A percentile compares a stretch with the other conserved stretches of the same genome.
Evolutionary conservation across 306 rosid species (phyloP).

Genomic region (Ochetophila trinervis): DNA sequence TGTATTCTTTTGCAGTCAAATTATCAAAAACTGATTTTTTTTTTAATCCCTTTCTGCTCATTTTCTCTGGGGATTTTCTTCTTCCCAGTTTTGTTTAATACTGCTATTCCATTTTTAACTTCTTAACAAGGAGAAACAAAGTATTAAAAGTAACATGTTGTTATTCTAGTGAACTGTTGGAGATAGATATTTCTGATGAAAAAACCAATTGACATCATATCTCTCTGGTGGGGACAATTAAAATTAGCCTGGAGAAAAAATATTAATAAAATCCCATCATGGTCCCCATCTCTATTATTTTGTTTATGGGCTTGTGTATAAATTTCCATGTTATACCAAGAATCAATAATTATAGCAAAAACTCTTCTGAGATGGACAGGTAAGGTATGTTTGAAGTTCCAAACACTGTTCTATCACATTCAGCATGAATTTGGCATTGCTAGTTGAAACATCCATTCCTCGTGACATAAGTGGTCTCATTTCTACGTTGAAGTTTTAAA

Average conservation of each 20-base stretch:
- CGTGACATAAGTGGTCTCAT: conserved; percentile 20
- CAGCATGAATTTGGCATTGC: conserved; percentile 8
- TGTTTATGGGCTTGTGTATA: conserved; percentile 7
- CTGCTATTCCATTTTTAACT: too few species aligned
- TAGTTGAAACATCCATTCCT: conserved; percentile 5
- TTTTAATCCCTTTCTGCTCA: conserved; percentile 27
- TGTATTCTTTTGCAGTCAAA: conserved; percentile 20
- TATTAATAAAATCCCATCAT: conserved; percentile 7
- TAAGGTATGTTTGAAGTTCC: conserved; percentile 6
- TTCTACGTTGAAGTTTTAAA: neutral
- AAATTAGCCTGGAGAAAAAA: conserved; percentile 6
- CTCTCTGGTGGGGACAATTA: conserved; percentile 2
- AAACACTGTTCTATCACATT: conserved; percentile 20
- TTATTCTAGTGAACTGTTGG: too few species aligned
- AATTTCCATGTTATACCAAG: neutral
- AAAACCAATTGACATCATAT: too few species aligned
- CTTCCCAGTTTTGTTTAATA: neutral
- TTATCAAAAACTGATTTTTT: conserved; percentile 16
- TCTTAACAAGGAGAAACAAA: too few species aligned
- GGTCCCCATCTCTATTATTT: conserved; percentile 27
- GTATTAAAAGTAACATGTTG: too few species aligned
- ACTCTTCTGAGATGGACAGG: conserved; percentile 9
- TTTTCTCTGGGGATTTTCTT: conserved; percentile 13
- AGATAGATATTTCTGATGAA: too few species aligned
- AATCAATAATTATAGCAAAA: conserved; percentile 7